Conservation (phyloP, 805 yeast species). For the Hanseniaspora lindneri region DNA sequence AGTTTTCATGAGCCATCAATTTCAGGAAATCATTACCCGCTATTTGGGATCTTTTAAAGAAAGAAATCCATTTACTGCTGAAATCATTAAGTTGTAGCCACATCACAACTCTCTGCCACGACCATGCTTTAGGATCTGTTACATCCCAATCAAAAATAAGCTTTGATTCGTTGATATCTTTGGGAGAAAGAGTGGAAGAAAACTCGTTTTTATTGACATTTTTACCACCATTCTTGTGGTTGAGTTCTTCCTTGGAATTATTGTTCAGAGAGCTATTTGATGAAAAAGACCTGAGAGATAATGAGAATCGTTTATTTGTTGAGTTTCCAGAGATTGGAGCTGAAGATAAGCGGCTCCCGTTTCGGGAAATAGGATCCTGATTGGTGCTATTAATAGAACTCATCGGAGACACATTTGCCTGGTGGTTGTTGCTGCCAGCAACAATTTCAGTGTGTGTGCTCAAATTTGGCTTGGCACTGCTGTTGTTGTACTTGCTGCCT, state of each 20-base stretch:
- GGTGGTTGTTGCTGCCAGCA: background rate
- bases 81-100: slow-evolving; percentile 66
- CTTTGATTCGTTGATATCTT: slow-evolving; percentile 18
- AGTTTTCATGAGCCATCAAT: slow-evolving; percentile 54
- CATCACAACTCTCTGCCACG: slow-evolving; percentile 45
- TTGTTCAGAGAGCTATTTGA: slow-evolving; percentile 7
- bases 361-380: slow-evolving; percentile 1
- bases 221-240: background rate
- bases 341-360: slow-evolving; percentile 15
- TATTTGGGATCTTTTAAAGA: slow-evolving; percentile 47
- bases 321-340: slow-evolving; percentile 7
- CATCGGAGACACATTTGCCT: background rate
- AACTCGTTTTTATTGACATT: background rate
- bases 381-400: background rate
- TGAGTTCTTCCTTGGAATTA: slow-evolving; percentile 3
- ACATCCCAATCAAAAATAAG: slow-evolving; percentile 38
- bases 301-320: slow-evolving; percentile 10
- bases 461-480: background rate
- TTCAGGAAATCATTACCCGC: slow-evolving; percentile 53
- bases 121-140: slow-evolving; percentile 55
- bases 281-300: slow-evolving; percentile 15
- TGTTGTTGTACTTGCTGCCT: background rate
- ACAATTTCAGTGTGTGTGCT: background rate
- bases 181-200: background rate
- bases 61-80: slow-evolving; percentile 59